Conservation (phyloP, 2,329 filamentous ascomycete genomes). For the Didymella pinodella region DNA sequence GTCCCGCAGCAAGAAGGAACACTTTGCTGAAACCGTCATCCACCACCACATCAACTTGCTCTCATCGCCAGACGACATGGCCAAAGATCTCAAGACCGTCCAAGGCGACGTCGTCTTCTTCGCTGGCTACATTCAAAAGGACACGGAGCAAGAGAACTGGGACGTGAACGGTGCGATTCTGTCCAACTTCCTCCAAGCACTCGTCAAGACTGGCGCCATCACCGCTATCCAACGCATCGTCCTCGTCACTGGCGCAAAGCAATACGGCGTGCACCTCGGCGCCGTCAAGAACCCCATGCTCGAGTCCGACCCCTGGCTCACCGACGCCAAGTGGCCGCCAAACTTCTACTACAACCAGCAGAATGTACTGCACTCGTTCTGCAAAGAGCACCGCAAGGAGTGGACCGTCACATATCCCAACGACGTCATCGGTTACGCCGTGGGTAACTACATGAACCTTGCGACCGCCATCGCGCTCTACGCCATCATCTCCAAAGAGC, state of each 20-base stretch:
- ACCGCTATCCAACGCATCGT: neutral
- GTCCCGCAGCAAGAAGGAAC: neutral
- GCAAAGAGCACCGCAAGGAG: slow-evolving; percentile 44
- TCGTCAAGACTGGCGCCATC: neutral
- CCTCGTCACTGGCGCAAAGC: slow-evolving; percentile 58
- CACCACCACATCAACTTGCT: neutral
- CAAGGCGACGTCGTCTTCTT: neutral
- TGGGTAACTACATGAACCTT: slow-evolving; percentile 51
- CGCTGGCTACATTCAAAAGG: neutral
- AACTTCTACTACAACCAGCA: slow-evolving; percentile 50
- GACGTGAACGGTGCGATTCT: neutral
- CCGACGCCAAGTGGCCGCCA: slow-evolving; percentile 36
- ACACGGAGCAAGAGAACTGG: neutral
- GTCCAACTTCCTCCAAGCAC: neutral
- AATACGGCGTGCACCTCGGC: slow-evolving; percentile 58
- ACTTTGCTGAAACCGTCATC: neutral
- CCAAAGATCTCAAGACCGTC: neutral
- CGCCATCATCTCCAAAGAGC: slow-evolving; percentile 11
- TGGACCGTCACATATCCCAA: slow-evolving; percentile 57
- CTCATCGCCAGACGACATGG: neutral
- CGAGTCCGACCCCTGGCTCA: slow-evolving; percentile 58
- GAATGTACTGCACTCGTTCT: slow-evolving; percentile 51
- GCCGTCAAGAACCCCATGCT: slow-evolving; percentile 57
- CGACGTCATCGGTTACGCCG: slow-evolving; percentile 56
- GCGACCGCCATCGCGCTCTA: slow-evolving; percentile 42